A percentile compares a stretch with the other conserved stretches of the same genome.
phyloP scores from a whole-genome alignment of 2,329 filamentous ascomycete species.

The Neonectria sp. region DNA sequence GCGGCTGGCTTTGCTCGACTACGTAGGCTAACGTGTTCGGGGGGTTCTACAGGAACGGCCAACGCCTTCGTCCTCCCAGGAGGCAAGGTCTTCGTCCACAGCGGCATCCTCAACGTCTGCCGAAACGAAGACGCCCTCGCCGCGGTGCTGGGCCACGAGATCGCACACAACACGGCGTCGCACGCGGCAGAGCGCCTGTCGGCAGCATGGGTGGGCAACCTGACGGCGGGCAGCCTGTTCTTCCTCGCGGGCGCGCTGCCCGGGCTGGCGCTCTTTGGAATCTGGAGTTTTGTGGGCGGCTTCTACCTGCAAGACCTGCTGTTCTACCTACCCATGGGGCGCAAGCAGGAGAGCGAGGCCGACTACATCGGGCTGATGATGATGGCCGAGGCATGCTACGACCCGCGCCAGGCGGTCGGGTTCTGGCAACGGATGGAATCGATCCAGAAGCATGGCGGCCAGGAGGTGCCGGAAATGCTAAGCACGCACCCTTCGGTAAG shows the following conservation, averaged over 20 bases:
- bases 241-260: constrained; percentile 62
- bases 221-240: constrained; percentile 66
- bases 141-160: constrained; percentile 84
- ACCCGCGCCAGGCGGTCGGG: constrained; percentile 75
- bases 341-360: constrained; percentile 82
- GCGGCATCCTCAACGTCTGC: constrained; percentile 79
- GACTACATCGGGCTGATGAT: constrained; percentile 87
- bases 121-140: constrained; percentile 78
- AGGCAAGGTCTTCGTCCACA: constrained; percentile 86
- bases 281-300: constrained; percentile 62
- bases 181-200: constrained; percentile 77
- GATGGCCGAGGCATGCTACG: constrained; percentile 86
- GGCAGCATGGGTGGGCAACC: constrained; percentile 65
- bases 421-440: constrained; percentile 79
- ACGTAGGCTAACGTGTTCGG: constrained; percentile 11
- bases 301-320: constrained; percentile 70
- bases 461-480: constrained; percentile 77
- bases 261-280: constrained; percentile 54
- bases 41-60: constrained; percentile 59
- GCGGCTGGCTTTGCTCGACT: not conserved
- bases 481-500: constrained; percentile 82
- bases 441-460: constrained; percentile 54
- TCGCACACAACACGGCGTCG: constrained; percentile 81
- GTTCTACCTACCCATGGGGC: constrained; percentile 77
- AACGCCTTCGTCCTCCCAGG: constrained; percentile 87